phyloP scores from a whole-genome alignment of 495 filamentous ascomycete genomes.

The Neurospora discreta region DNA sequence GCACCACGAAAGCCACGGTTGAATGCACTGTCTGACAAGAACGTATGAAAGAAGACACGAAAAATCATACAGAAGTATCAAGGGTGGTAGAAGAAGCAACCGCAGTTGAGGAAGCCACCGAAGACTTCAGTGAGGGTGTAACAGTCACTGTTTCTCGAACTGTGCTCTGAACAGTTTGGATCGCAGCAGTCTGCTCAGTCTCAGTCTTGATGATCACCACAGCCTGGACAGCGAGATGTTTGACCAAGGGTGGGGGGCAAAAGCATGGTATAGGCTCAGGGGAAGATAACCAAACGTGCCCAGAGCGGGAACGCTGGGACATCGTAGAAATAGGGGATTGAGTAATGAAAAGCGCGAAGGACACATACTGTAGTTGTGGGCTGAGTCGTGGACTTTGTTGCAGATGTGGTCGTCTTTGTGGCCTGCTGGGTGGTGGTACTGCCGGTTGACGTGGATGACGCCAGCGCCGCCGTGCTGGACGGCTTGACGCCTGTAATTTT shows the following conservation, averaged over 20 bases:
- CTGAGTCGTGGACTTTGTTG: background rate
- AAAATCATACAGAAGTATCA: slow-evolving; percentile 22
- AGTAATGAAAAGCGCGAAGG: background rate
- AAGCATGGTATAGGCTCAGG: background rate
- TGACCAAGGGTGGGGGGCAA: background rate
- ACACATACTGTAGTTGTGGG: slow-evolving; percentile 12
- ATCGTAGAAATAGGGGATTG: background rate
- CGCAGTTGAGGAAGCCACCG: slow-evolving; percentile 10
- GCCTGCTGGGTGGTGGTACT: background rate
- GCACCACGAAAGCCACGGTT: background rate
- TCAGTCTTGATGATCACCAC: background rate
- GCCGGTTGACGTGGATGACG: background rate
- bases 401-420: background rate
- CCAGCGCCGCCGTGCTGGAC: slow-evolving; percentile 18
- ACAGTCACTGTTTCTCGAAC: slow-evolving; percentile 21
- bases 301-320: background rate
- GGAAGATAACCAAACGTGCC: background rate
- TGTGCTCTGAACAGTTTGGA: slow-evolving; percentile 24
- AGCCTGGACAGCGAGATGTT: background rate
- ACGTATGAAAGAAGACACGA: background rate
- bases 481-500: slow-evolving; percentile 11
- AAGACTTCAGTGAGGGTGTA: background rate
- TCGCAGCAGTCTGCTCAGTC: slow-evolving; percentile 20
- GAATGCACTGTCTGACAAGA: background rate
- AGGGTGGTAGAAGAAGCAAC: slow-evolving; percentile 7